Evolutionary conservation across 2,329 filamentous ascomycete species (phyloP), one percentile per base, ranked within the genome.

Genomic region (Fusarium solani-melongenae): DNA sequence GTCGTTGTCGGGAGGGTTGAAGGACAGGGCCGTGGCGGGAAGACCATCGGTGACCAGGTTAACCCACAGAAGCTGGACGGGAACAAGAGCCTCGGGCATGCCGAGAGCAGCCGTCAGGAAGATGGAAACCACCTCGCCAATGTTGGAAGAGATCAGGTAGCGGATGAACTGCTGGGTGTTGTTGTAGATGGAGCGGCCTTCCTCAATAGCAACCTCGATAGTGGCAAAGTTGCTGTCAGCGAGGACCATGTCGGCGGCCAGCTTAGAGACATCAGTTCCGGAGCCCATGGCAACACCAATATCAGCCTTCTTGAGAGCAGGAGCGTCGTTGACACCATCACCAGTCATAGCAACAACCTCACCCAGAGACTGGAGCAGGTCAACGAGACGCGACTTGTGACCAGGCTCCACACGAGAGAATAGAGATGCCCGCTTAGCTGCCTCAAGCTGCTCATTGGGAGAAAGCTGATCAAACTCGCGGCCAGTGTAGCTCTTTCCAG

Each of bases 151-250:
- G 82, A 99, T 99, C 70, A 99, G 90, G 83, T 99, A 99, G 58
- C 97, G 94, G 84, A 99, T 99, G 84, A 99, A 99, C 83, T 99
- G 96, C 82, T 99, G 96, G 7, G 96, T 99, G 88, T 99, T 99
- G 92, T 96, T 98, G 90, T 98, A 99, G 85, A 99, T 99, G 73
- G 95, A 95, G 72, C 96, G 93, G 62, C 96, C 96, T 85, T 99
- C 96, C 82, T 99, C 96, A 73, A 99, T 95, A 58, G 96, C 96
- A 64, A 94, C 88, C 82, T 98, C 94, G 76, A 99, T 99, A 5
- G 96, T 99, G 71, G 96, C 96, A 83, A 99, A 99, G 88, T 99
- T 99, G 85, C 98, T 95, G 84, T 99, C 97, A 29, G 95, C 94
- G 60, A 99, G 92, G 60, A 99, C 96, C 96, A 99, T 99, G 82